phyloP scores from a whole-genome alignment of 176 grass and related monocot genomes.

The Alloteropsis semialata region DNA sequence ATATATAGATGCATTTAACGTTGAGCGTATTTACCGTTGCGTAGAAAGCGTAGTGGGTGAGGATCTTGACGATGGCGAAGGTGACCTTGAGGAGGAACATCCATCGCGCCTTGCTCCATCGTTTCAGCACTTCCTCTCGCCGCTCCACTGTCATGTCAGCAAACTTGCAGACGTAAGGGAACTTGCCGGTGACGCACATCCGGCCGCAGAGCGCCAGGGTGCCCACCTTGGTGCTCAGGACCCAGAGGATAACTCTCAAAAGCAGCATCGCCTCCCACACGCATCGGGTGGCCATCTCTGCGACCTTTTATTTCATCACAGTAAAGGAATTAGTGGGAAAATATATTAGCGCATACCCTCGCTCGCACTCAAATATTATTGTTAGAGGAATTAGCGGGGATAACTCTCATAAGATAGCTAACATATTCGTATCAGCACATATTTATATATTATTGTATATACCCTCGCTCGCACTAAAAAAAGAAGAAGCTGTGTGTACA shows the following conservation, averaged over 20 bases:
- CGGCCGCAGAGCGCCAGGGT: constrained; percentile 59
- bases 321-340: background rate
- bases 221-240: constrained; percentile 52
- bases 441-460: no score
- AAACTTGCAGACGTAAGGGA: constrained; percentile 60
- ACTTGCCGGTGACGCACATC: constrained; percentile 12
- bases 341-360: no score
- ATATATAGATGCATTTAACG: no score
- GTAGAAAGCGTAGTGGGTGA: constrained; percentile 48
- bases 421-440: no score
- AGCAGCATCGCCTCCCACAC: constrained; percentile 39
- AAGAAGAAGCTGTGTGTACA: no score
- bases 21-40: constrained; percentile 26
- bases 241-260: constrained; percentile 48
- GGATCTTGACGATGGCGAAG: constrained; percentile 44
- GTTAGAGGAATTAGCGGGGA: no score
- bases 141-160: constrained; percentile 58
- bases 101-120: constrained; percentile 47
- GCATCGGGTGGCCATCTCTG: constrained; percentile 46
- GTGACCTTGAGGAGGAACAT: constrained; percentile 49
- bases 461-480: no score
- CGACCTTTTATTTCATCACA: constrained; percentile 35
- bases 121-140: constrained; percentile 47
- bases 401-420: no score
- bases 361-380: no score